A percentile compares a stretch with the other conserved stretches of the same genome.
These are phyloP conservation scores for Mortierella antarctica DNA, from an alignment of 192 early-diverging fungal species.

Conservation along the genomic window DNA sequence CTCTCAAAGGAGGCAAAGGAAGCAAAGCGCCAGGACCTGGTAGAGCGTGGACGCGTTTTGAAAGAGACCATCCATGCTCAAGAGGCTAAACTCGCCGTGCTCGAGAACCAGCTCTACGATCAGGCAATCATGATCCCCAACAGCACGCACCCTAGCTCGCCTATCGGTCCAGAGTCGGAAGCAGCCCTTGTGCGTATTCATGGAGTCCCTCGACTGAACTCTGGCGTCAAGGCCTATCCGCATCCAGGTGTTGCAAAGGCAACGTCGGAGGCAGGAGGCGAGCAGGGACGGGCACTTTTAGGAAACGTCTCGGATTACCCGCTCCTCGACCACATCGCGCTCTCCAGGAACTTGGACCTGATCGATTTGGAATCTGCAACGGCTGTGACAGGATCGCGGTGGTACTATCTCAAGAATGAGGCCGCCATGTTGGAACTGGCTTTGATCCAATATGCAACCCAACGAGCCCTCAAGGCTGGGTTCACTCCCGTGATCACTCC, in stretches of 20 bases:
- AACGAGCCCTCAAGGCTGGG: conserved; percentile 73
- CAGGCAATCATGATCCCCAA: conserved; percentile 85
- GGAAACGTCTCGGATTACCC: conserved; percentile 35
- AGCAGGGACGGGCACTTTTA: conserved; percentile 16
- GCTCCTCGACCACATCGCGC: conserved; percentile 74
- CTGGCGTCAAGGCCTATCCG: conserved; percentile 34
- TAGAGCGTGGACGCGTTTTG: conserved; percentile 63
- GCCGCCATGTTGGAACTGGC: conserved; percentile 91
- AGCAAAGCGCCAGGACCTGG: conserved; percentile 28
- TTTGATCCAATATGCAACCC: conserved; percentile 87
- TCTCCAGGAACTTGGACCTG: conserved; percentile 74
- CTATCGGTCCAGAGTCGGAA: conserved; percentile 79
- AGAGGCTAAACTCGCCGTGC: conserved; percentile 54
- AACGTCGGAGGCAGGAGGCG: conserved; percentile 6
- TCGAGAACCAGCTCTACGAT: conserved; percentile 68
- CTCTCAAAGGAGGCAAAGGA: conserved; percentile 16
- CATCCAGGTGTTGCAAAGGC: conserved; percentile 23
- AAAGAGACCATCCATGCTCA: conserved; percentile 69
- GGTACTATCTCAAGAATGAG: conserved; percentile 89
- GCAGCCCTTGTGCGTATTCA: conserved; percentile 66
- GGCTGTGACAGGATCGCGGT: conserved; percentile 81
- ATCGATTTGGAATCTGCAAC: conserved; percentile 87
- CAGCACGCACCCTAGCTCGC: conserved; percentile 74
- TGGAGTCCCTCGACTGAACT: conserved; percentile 48
- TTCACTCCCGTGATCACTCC: conserved; percentile 86